Evolutionary conservation across 106 monocot genomes (phyloP), one percentile per base, ranked within the genome.

Genomic region (Triglochin maritima): DNA sequence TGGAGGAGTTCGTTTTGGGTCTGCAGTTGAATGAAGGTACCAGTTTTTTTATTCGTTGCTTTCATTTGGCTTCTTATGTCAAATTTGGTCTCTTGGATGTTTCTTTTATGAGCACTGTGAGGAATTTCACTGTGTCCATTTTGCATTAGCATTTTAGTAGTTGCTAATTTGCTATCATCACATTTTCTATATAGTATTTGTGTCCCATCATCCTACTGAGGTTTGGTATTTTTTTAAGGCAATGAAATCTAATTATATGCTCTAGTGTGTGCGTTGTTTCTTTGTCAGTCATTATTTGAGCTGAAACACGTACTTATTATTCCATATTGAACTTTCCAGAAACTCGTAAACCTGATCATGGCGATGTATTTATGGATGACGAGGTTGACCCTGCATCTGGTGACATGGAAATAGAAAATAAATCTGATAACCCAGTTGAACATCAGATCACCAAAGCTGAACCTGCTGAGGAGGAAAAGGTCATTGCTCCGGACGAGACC

Each of bases 1-100:
- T 91, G 88, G 91, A 88, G 76, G 96, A 98, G 72, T 98, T 98
- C 82, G 91, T 98, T 44, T 69, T 87, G 72, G 91, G 96, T 68
- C 77, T 98, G 55, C 88, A 98, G 58, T 57, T 92, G 45, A 98
- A 88, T 75, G 85, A 88, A 91, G 91, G 96, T 96, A 80, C 15
- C 5, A 1, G 29, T 0, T 0, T 54, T 57, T 48, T 56, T 47
- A 14, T 63, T 29, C 17, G 14, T 41, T 10, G 47, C 7, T 61
- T 16, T 17, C 12, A 8, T 16, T 47, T 10, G 29, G 29, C 29
- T 29, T 29, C 29, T 14, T 50, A 12, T 50, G 14, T 67, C 11
- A 17, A 9, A 59, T 67, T 44, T 46, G 17, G 13, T 13, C 56
- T 53, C 48, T 64, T 11, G 16, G 13, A 7, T 5, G 4, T 7